These are phyloP conservation scores for Diplocarpon mali DNA, from an alignment of 2,329 filamentous ascomycete species.

Conservation along the genomic window DNA sequence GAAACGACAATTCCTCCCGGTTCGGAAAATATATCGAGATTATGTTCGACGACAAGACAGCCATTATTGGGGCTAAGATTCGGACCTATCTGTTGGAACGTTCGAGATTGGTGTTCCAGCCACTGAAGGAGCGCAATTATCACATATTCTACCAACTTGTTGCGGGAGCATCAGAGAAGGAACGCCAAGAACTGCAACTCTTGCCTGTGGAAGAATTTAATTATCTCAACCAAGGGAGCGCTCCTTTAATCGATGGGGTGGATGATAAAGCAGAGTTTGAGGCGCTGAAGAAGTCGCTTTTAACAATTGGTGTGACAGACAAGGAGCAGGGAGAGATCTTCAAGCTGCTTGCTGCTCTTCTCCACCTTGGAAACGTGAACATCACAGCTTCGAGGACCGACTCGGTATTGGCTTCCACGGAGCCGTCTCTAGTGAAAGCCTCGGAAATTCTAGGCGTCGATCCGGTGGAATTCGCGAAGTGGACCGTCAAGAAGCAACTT, in stretches of 20 bases:
- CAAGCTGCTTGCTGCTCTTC: conserved; percentile 74
- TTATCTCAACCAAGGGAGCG: conserved; percentile 90
- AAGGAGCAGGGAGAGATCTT: conserved; percentile 77
- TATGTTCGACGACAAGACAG: conserved; percentile 91
- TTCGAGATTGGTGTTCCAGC: conserved; percentile 92
- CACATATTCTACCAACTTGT: conserved; percentile 98
- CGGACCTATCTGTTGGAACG: conserved; percentile 91
- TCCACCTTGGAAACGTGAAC: conserved; percentile 94
- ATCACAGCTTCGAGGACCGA: conserved; percentile 85
- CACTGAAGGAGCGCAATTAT: conserved; percentile 95
- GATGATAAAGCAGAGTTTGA: conserved; percentile 92
- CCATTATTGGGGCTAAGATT: conserved; percentile 97
- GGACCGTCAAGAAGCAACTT: conserved; percentile 98
- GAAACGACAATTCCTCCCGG: conserved; percentile 97
- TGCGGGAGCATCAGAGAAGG: conserved; percentile 75
- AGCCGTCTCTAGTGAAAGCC: conserved; percentile 73
- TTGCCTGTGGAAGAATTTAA: conserved; percentile 83
- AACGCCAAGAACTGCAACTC: conserved; percentile 70
- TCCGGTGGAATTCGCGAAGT: conserved; percentile 78
- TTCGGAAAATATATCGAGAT: conserved; percentile 99
- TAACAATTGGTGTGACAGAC: conserved; percentile 72
- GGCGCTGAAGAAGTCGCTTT: conserved; percentile 75
- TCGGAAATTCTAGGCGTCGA: conserved; percentile 82
- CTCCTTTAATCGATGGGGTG: conserved; percentile 83
- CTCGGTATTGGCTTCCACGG: conserved; percentile 67